Conservation (phyloP, 2,329 filamentous ascomycete genomes). For the Microsporum audouinii region DNA sequence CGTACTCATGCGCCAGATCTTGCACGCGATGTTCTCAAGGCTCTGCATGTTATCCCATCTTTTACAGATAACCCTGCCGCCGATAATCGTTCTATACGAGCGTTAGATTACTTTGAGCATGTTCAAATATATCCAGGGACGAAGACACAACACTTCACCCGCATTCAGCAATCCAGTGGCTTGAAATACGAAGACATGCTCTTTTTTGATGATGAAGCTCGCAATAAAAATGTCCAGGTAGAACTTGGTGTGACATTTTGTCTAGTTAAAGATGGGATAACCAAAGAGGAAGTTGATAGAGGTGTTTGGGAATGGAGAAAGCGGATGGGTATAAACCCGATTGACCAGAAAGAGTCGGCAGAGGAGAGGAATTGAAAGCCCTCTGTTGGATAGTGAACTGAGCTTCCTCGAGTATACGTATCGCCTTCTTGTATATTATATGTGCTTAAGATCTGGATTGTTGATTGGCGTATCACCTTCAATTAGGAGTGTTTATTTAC, state of each 20-base stretch:
- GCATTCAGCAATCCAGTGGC: conserved; percentile 58
- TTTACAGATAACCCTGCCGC: conserved; percentile 31
- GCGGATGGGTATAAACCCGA: conserved; percentile 44
- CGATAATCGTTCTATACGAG: conserved; percentile 38
- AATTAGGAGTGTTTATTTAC: neutral
- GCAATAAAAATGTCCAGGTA: conserved; percentile 69
- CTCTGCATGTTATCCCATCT: conserved; percentile 50
- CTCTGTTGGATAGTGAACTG: neutral
- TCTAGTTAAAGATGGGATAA: conserved; percentile 68
- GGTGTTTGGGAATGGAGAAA: conserved; percentile 74
- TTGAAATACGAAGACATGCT: conserved; percentile 73
- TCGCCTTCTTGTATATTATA: neutral
- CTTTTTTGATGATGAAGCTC: conserved; percentile 86
- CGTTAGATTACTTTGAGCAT: conserved; percentile 45
- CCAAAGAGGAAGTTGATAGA: conserved; percentile 61
- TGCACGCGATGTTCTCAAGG: conserved; percentile 66
- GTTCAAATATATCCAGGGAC: conserved; percentile 57
- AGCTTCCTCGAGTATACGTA: neutral
- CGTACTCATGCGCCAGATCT: conserved; percentile 70
- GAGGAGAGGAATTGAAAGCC: conserved; percentile 9
- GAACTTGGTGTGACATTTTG: conserved; percentile 72
- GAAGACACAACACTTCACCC: conserved; percentile 77
- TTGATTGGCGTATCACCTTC: no score
- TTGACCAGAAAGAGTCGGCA: conserved; percentile 11
- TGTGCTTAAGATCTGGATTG: no score